Conservation (phyloP, 768 basidiomycete species). For the Trametes sanguinea region DNA sequence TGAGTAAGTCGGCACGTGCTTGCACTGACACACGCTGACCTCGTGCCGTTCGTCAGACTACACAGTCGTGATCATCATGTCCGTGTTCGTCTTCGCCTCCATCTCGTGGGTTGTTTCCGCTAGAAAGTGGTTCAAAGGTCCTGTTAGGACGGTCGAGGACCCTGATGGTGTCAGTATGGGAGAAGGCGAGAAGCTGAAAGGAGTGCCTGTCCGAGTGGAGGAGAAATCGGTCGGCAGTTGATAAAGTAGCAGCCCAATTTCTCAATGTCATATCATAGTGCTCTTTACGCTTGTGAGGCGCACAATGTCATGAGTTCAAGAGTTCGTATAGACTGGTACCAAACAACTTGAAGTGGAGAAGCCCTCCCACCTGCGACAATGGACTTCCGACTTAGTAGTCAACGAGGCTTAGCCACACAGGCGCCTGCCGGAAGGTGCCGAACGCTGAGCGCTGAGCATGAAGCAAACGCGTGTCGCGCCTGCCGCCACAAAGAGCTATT, state of each 20-base stretch:
- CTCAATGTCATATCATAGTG: too few relatives aligned
- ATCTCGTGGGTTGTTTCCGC: slow-evolving; percentile 68
- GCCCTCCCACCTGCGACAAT: too few relatives aligned
- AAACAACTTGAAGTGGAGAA: too few relatives aligned
- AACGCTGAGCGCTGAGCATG: too few relatives aligned
- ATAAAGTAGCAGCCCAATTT: not conserved
- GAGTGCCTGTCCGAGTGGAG: slow-evolving; percentile 3
- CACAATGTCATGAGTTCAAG: too few relatives aligned
- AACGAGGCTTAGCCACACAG: too few relatives aligned
- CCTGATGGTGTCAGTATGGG: not conserved
- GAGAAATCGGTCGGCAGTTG: slow-evolving; percentile 8
- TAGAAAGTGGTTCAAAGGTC: slow-evolving; percentile 70
- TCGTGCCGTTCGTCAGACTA: slow-evolving; percentile 49
- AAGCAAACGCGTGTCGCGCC: too few relatives aligned
- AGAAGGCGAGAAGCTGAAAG: slow-evolving; percentile 12
- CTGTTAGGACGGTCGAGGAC: slow-evolving; percentile 47
- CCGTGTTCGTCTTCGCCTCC: slow-evolving; percentile 65
- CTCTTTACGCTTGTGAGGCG: too few relatives aligned
- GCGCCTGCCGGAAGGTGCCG: not conserved
- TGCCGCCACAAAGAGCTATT: not conserved
- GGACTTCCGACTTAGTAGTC: too few relatives aligned
- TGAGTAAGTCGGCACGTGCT: slow-evolving; percentile 50
- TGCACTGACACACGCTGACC: too few relatives aligned
- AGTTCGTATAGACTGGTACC: too few relatives aligned
- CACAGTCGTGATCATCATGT: slow-evolving; percentile 63